Base-by-base conservation (phyloP, 352 stramenopile genomes). In the Pythium dissotocum region DNA sequence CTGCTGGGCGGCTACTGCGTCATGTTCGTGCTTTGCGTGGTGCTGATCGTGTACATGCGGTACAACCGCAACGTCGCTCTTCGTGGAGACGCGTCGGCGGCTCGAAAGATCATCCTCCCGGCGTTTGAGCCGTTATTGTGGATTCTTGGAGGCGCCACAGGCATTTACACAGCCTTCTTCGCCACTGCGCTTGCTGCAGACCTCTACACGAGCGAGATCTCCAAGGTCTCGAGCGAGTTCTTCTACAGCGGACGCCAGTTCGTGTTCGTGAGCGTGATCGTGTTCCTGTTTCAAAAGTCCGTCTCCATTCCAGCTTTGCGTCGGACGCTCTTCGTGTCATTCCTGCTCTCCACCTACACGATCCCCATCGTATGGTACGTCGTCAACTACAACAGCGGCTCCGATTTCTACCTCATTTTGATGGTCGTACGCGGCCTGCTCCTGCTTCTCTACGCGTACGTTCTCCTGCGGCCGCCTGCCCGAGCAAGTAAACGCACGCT, bases 61-160 rank as follows among this genome's bases (percentile, higher is more conserved):
- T 55, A 79, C 65, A 77, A 91, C 57, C 76, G 82, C n/a, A 71
- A 71, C 21, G 75, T 77, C 6, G 83, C 79, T 1, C 72, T 86
- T 14, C 67, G 76, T 13, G 86, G 86, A 6, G 78, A 89, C 64
- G 63, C 70, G 1, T 62, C 53, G 40, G 86, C 86, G 2, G 86
- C 84, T 8, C 73, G 80, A 10, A 82, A 84, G 67, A 77, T 92
- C 36, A 77, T 94, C 10, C 55, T 94, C 2, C 87, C 87, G 3
- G 76, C 84, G 2, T 93, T 92, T 52, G 80, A 92, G 65, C 83
- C 84, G 28, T 52, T 91, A 30, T 62, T 94, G n/a, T 65, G 59
- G 59, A 65, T 58, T 14, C 46, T 71, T 2, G 64, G 57, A 21
- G 64, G 18, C n/a, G 58, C 64, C 24, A 71, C 64, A 5, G 57